phyloP scores from a whole-genome alignment of 1,284 basidiomycete genomes.

The Anthracocystis panici-leucophaei region DNA sequence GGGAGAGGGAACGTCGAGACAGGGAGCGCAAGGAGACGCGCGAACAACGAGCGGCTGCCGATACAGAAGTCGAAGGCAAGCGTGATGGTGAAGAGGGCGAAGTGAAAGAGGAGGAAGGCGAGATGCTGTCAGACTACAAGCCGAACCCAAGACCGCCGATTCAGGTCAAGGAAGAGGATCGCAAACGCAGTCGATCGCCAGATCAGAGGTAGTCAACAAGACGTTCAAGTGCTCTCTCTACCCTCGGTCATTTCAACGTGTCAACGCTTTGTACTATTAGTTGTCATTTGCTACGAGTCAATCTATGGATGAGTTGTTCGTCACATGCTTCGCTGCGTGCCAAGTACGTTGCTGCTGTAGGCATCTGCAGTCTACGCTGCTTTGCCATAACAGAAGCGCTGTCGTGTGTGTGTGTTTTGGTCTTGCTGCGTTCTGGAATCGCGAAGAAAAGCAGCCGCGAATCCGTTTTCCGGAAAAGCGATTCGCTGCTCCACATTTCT shows the following conservation, averaged over 20 bases:
- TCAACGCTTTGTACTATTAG: slow-evolving; percentile 23
- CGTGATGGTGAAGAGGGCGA: slow-evolving; percentile 40
- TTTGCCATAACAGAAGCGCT: not conserved
- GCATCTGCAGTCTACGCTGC: not conserved
- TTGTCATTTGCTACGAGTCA: not conserved
- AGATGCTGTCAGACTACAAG: slow-evolving; percentile 30
- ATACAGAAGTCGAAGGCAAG: slow-evolving; percentile 14
- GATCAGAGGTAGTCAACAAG: slow-evolving; percentile 10
- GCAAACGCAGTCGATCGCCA: slow-evolving; percentile 49
- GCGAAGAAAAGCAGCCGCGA: slow-evolving; percentile 1
- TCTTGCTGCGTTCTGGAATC: not conserved
- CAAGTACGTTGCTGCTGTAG: not conserved
- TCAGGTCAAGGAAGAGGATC: slow-evolving; percentile 40
- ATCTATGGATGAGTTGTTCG: slow-evolving; percentile 4
- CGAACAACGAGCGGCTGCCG: slow-evolving; percentile 32
- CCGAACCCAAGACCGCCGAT: slow-evolving; percentile 11
- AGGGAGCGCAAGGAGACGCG: slow-evolving; percentile 49
- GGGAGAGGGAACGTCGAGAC: slow-evolving; percentile 47
- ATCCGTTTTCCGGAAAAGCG: slow-evolving; percentile 26
- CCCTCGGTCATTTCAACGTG: not conserved
- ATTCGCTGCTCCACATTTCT: slow-evolving; percentile 21
- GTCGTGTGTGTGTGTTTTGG: slow-evolving; percentile 1
- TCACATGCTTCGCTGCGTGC: not conserved
- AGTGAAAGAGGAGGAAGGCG: slow-evolving; percentile 35
- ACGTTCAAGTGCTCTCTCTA: not conserved